Base-by-base conservation (phyloP, 1,139 yeast genomes). In the Protomyces arabidopsidicola region DNA sequence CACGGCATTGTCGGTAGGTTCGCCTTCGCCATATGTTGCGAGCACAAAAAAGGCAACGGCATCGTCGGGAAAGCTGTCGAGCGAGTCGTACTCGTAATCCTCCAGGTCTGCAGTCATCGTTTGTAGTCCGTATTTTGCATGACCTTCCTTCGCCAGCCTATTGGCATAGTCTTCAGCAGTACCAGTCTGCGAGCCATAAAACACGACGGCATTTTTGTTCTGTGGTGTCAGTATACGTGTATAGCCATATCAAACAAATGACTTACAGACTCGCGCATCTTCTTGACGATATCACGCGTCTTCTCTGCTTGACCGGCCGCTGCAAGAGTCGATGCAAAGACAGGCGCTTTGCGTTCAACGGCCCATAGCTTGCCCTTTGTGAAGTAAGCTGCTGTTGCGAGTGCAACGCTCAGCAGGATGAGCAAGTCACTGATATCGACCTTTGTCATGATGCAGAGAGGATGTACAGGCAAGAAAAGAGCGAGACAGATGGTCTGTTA, bases 21-120 rank as follows among this genome's bases (percentile, higher is more conserved):
- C 98, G 72, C 98, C 98, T 77, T 93, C 98, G 71, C 98, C 98
- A 72, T 93, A 93, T 10, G 97, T 90, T 50, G 98, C 95, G 78
- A 90, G 78, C 71, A 93, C 81, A 73, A 91, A 86, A 59, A 88
- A 84, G 18, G 86, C 83, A 66, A 88, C 80, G 58, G 82, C 75
- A 66, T 82, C 82, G 20, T 78, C 76, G 22, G 78, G 81, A 66
- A 87, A 79, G 65, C 80, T 80, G 71, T 83, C 81, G 65, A 93
- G 79, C 68, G 83, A 85, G 58, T 91, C 97, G 73, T 81, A 88
- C 70, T 93, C 98, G 71, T 84, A 86, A 73, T 89, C 95, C 61
- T 91, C 95, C 66, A 90, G 81, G 75, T 91, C 98, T 9, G 88
- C 96, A 65, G 87, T 84, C 87, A 95, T 85, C 8, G 95, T 84